These are phyloP conservation scores for Komagataella ulmi DNA, from an alignment of 805 yeast genomes.

Conservation along the genomic window DNA sequence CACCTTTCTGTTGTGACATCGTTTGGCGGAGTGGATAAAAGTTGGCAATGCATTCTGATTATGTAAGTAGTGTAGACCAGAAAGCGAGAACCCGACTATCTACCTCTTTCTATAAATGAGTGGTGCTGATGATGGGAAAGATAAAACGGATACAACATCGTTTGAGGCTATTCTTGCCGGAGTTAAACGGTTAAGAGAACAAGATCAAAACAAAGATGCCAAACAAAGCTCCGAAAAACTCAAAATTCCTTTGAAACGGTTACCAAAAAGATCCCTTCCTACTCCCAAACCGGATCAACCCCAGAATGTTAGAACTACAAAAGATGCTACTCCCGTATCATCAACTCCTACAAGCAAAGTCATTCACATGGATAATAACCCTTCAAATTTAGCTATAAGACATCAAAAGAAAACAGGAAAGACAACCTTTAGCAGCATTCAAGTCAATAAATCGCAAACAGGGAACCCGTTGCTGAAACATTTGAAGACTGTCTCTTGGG, in stretches of 20 bases:
- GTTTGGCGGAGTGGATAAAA: neutral
- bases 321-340: neutral
- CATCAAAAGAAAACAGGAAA: constrained; percentile 1
- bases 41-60: neutral
- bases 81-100: neutral
- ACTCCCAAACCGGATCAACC: neutral
- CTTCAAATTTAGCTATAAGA: constrained; percentile 2
- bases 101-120: too few relatives aligned
- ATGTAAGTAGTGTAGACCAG: neutral
- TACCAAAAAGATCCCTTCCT: neutral
- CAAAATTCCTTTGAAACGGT: neutral
- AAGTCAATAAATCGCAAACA: constrained; percentile 52
- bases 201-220: constrained; percentile 9
- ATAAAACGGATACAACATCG: constrained; percentile 35
- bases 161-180: constrained; percentile 62
- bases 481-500: constrained; percentile 38
- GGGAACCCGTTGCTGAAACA: constrained; percentile 58
- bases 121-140: neutral
- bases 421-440: constrained; percentile 20
- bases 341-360: neutral
- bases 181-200: constrained; percentile 45
- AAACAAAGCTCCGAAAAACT: neutral
- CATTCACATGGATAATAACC: neutral
- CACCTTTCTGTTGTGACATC: constrained; percentile 3
- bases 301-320: neutral